Evolutionary conservation across 208 protist genomes (phyloP).

Genomic region (Trypanosoma avium): DNA sequence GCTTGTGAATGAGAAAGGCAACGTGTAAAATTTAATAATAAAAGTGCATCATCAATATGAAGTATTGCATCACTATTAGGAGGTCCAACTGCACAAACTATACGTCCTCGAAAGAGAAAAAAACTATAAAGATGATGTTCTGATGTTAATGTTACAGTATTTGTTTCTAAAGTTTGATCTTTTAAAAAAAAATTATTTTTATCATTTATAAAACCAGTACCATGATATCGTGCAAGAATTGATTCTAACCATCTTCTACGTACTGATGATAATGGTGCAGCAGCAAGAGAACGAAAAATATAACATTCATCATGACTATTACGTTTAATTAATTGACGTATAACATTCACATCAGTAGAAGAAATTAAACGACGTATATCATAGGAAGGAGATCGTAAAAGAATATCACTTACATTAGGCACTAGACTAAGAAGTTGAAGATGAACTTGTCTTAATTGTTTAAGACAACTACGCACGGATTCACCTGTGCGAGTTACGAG

Average conservation of each 20-base stretch:
- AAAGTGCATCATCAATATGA: slow-evolving; percentile 50
- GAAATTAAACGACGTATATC: slow-evolving; percentile 64
- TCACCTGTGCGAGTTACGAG: slow-evolving; percentile 37
- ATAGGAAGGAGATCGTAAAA: slow-evolving; percentile 42
- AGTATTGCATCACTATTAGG: slow-evolving; percentile 19
- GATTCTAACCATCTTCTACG: slow-evolving; percentile 14
- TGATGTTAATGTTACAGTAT: neutral
- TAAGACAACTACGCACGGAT: slow-evolving; percentile 28
- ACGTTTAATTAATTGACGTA: slow-evolving; percentile 56
- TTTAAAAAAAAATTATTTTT: neutral
- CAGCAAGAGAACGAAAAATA: slow-evolving; percentile 47
- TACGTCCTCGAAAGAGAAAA: slow-evolving; percentile 38
- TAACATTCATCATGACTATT: slow-evolving; percentile 42
- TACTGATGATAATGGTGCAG: slow-evolving; percentile 28
- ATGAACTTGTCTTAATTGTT: slow-evolving; percentile 57
- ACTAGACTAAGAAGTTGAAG: slow-evolving; percentile 52
- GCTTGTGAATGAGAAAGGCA: slow-evolving; percentile 43
- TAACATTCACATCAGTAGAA: slow-evolving; percentile 37
- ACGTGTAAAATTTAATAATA: slow-evolving; percentile 61
- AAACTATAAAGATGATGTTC: slow-evolving; percentile 52
- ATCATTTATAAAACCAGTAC: neutral
- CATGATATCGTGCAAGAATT: slow-evolving; percentile 19
- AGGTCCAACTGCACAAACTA: slow-evolving; percentile 33
- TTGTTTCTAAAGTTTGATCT: no score
- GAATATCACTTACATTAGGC: slow-evolving; percentile 54